Conservation (phyloP, 1,139 yeast genomes). For the Pichia kudriavzevii region DNA sequence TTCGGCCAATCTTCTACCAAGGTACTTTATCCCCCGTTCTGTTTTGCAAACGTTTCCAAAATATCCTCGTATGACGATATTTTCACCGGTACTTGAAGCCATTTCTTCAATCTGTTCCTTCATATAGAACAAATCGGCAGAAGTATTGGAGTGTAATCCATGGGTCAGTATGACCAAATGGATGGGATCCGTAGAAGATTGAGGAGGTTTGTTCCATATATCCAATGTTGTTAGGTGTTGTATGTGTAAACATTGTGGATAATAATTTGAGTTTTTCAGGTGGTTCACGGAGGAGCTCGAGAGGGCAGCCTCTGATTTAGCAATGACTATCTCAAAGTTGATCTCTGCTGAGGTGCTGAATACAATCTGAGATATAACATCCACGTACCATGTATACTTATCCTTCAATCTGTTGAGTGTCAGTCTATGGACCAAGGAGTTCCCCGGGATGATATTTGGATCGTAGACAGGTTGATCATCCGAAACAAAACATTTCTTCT, state of each 20-base stretch:
- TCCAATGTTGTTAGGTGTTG: conserved; percentile 55
- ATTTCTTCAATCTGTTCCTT: conserved; percentile 70
- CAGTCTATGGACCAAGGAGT: conserved; percentile 40
- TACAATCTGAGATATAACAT: conserved; percentile 76
- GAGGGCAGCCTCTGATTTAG: conserved; percentile 40
- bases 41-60: conserved; percentile 83
- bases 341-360: conserved; percentile 66
- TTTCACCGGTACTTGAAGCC: conserved; percentile 41
- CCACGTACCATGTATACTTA: conserved; percentile 70
- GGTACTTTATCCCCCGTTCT: conserved; percentile 79
- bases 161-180: conserved; percentile 81
- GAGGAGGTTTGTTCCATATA: conserved; percentile 63
- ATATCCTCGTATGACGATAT: conserved; percentile 72
- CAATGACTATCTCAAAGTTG: conserved; percentile 61
- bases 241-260: conserved; percentile 30
- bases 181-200: conserved; percentile 26
- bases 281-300: conserved; percentile 29
- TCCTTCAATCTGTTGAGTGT: conserved; percentile 42
- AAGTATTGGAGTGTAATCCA: conserved; percentile 84
- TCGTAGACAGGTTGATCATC: conserved; percentile 55
- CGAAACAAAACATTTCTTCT: conserved; percentile 45
- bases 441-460: conserved; percentile 49
- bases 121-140: conserved; percentile 81
- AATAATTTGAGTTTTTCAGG: conserved; percentile 25
- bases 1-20: conserved; percentile 80